These are phyloP conservation scores for Citrus inodora DNA, from an alignment of 345 rosid species.

Conservation along the genomic window DNA sequence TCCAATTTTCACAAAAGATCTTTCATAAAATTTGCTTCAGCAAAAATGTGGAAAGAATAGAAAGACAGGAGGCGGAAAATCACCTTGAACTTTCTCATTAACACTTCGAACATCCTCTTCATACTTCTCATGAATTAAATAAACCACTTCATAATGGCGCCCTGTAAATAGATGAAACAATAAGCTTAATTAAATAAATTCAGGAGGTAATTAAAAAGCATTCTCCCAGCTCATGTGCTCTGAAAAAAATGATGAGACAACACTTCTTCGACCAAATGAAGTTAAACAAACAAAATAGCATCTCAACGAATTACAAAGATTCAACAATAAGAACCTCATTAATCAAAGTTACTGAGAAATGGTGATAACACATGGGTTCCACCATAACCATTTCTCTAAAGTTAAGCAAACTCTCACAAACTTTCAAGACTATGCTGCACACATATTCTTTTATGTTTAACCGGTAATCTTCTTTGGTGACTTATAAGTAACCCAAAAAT, in stretches of 20 bases:
- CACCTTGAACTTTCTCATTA: constrained; percentile 89
- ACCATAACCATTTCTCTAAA: background rate
- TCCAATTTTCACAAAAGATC: background rate
- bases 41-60: background rate
- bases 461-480: background rate
- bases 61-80: background rate
- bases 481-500: background rate
- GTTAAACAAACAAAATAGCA: background rate
- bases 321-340: background rate
- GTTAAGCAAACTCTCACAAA: background rate
- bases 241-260: background rate
- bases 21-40: background rate
- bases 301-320: background rate
- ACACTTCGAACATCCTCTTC: constrained; percentile 67
- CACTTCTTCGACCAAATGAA: background rate
- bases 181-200: background rate
- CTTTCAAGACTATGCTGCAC: background rate
- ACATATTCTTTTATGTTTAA: background rate
- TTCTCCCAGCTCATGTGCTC: background rate
- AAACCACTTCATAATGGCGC: constrained; percentile 95
- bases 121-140: constrained; percentile 86
- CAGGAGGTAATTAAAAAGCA: background rate
- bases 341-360: too few relatives aligned
- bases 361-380: background rate
- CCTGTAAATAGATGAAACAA: constrained; percentile 36